These are phyloP conservation scores for Corymbia citriodora DNA, from an alignment of 441 rosid genomes.

Conservation along the genomic window DNA sequence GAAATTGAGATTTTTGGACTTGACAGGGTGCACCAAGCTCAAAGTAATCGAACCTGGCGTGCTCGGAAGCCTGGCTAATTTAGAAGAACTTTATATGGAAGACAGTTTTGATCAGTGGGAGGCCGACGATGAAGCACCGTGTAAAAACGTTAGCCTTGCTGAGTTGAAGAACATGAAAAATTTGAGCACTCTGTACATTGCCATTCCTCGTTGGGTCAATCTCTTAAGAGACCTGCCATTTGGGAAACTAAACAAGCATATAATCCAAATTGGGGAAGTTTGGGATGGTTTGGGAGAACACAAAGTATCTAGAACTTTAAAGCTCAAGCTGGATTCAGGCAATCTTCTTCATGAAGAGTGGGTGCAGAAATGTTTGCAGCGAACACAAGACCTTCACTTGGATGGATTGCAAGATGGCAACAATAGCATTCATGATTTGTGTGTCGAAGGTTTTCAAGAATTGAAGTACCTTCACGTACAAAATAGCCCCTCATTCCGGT, in stretches of 20 bases:
- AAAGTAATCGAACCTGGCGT: background rate
- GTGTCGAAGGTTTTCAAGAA: slow-evolving; percentile 6
- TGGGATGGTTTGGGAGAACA: background rate
- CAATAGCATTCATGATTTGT: background rate
- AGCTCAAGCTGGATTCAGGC: slow-evolving; percentile 1
- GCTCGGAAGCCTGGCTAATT: background rate
- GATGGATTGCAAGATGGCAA: background rate
- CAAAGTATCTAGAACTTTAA: background rate
- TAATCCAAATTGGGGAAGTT: background rate
- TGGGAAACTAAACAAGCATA: background rate
- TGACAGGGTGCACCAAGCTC: background rate
- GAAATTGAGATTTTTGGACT: background rate
- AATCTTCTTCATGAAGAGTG: background rate
- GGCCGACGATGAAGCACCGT: background rate
- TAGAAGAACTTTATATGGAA: background rate
- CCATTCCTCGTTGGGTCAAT: background rate
- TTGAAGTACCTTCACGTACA: slow-evolving; percentile 13
- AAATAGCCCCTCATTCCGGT: background rate
- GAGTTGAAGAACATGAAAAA: background rate
- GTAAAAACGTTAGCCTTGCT: background rate
- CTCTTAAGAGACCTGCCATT: background rate
- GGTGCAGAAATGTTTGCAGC: background rate
- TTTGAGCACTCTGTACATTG: background rate
- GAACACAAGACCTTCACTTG: background rate
- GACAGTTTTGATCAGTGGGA: background rate